Base-by-base conservation (phyloP, 306 rosid genomes). In the Fragaria iinumae region DNA sequence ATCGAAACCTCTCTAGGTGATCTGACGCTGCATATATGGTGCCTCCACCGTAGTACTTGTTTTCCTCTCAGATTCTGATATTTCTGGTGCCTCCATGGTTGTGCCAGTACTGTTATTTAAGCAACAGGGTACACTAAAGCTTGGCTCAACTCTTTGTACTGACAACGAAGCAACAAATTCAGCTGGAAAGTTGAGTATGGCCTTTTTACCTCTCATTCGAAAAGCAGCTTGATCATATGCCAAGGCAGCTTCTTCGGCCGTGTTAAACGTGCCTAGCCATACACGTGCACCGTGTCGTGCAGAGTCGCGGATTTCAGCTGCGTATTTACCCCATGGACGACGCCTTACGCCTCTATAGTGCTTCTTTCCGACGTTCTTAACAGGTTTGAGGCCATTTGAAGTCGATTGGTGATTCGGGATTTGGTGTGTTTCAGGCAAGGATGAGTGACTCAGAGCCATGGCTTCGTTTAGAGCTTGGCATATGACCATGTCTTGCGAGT, bases 241-340 rank as follows among this genome's bases (percentile, higher is more conserved):
- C 87, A 91, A 43, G 72, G 98, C 98, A 17, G 97, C 98, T 27
- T 91, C 97, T 77, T 93, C 98, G 0, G 98, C 98, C 0, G 98
- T 93, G 43, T 75, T 84, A 71, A 93, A 93, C 0, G 98, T 93
- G 17, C 98, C 98, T 8, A 93, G 92, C 98, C 98, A 93, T 16
- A 91, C 43, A 29, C 98, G 91, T 0, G 88, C 89, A 36, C 98
- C 96, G 0, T 88, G 93, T 4, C 96, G 84, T 0, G 90, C 56
- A 0, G 98, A 89, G 86, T 93, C 98, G 0, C 98, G 93, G 60
- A 93, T 93, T 88, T 93, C 98, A 4, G 98, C 97, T 0, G 98
- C 98, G 44, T 87, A 93, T 67, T 93, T 93, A 20, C 98, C 98
- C 98, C 98, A 93, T 0, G 98, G 98, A 1, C 98, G 87, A 11